Conservation (phyloP, 352 stramenopile species). For the Lagenidium sp. region DNA sequence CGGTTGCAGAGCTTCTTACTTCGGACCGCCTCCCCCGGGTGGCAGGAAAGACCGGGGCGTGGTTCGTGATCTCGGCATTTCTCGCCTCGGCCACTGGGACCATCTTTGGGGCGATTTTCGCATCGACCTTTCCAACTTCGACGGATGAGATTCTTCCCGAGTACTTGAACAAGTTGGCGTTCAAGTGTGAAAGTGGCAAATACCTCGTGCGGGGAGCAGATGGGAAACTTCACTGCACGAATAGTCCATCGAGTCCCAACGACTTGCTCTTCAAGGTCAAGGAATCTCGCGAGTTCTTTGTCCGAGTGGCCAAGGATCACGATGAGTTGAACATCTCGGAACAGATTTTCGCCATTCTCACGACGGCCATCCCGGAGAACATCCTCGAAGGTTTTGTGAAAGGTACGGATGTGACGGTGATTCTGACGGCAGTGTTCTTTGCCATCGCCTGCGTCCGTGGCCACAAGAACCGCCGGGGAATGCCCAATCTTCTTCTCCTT, state of each 20-base stretch:
- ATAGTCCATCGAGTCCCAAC: too few species aligned
- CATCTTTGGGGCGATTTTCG: constrained; percentile 18
- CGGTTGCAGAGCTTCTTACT: constrained; percentile 22
- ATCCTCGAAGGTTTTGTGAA: constrained; percentile 43
- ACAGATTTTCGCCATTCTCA: constrained; percentile 56
- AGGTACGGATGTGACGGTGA: constrained; percentile 43
- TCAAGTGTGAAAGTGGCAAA: constrained; percentile 24
- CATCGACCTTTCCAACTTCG: constrained; percentile 14
- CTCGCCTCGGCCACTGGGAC: constrained; percentile 22
- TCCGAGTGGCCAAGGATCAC: constrained; percentile 21
- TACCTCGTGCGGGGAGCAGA: constrained; percentile 25
- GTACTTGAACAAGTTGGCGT: constrained; percentile 4
- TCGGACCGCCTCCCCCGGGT: constrained; percentile 13
- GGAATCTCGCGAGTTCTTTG: constrained; percentile 29
- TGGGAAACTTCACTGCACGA: constrained; percentile 30
- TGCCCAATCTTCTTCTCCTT: constrained; percentile 51
- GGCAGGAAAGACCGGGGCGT: constrained; percentile 13
- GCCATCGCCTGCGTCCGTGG: constrained; percentile 46
- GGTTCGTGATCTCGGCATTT: constrained; percentile 19
- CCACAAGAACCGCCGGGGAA: constrained; percentile 26
- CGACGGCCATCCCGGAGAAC: constrained; percentile 52
- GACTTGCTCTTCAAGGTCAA: constrained; percentile 47
- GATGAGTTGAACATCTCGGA: constrained; percentile 36
- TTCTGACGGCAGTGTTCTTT: constrained; percentile 56
- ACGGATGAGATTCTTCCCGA: background rate